These are phyloP conservation scores for Suhomyces bolitotheri DNA, from an alignment of 1,139 yeast genomes.

Conservation along the genomic window DNA sequence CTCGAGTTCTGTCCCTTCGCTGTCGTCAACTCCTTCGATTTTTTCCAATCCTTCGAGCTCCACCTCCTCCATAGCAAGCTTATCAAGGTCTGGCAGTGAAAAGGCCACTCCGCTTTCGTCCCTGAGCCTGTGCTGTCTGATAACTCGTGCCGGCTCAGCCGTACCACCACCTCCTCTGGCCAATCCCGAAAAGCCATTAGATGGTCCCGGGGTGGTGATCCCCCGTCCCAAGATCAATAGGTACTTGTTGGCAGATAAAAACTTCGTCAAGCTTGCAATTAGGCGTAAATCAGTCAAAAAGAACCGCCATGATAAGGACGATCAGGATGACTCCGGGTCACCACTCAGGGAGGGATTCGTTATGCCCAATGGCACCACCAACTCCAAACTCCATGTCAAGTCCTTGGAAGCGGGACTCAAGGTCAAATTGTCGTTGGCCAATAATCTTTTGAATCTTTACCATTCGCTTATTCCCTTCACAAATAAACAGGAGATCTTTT, in stretches of 20 bases:
- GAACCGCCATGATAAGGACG: constrained; percentile 9
- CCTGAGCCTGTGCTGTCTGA: neutral
- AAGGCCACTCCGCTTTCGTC: neutral
- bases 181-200: no score
- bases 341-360: neutral
- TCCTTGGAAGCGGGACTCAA: constrained; percentile 55
- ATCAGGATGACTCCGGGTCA: neutral
- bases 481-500: constrained; percentile 16
- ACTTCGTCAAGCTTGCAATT: constrained; percentile 42
- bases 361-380: constrained; percentile 5
- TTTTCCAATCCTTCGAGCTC: neutral
- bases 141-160: no score
- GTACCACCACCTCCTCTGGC: no score
- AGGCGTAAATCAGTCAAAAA: constrained; percentile 35
- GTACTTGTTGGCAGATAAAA: constrained; percentile 21
- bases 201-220: neutral
- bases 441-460: constrained; percentile 45
- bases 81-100: neutral
- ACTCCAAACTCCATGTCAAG: constrained; percentile 47
- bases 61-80: neutral
- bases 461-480: constrained; percentile 45
- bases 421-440: constrained; percentile 48
- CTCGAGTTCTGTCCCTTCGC: neutral
- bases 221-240: constrained; percentile 30
- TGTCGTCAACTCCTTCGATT: constrained; percentile 1